phyloP scores from a whole-genome alignment of 805 yeast species.

The Candida bentonensis region DNA sequence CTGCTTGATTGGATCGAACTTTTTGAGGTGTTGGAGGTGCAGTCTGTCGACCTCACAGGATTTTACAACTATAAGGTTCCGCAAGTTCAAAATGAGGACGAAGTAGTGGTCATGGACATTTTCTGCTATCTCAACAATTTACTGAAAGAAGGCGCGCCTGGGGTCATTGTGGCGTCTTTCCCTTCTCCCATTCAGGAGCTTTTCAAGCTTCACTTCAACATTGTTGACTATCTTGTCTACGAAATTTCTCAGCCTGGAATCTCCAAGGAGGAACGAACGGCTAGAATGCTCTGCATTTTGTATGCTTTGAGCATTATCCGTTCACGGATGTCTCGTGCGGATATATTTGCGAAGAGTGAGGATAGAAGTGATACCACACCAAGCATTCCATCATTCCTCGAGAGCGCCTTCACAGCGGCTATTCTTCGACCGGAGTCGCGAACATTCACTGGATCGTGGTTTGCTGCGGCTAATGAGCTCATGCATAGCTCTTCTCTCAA shows the following conservation, averaged over 20 bases:
- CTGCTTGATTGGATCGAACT: conserved; percentile 68
- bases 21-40: conserved; percentile 59
- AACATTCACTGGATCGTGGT: conserved; percentile 55
- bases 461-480: conserved; percentile 26
- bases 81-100: conserved; percentile 32
- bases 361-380: conserved; percentile 10
- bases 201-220: conserved; percentile 50
- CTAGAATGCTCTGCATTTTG: conserved; percentile 55
- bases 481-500: conserved; percentile 13
- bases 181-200: conserved; percentile 60
- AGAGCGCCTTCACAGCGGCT: conserved; percentile 61
- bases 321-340: conserved; percentile 48
- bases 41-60: conserved; percentile 43
- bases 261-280: conserved; percentile 43
- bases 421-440: conserved; percentile 74
- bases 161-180: conserved; percentile 32
- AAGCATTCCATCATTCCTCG: conserved; percentile 68
- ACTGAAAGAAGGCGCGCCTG: conserved; percentile 29
- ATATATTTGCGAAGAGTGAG: conserved; percentile 29
- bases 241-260: conserved; percentile 54
- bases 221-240: conserved; percentile 46
- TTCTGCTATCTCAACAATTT: conserved; percentile 57
- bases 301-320: conserved; percentile 51
- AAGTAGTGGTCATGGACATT: conserved; percentile 49
- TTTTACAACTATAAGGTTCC: conserved; percentile 42